phyloP scores from a whole-genome alignment of 768 basidiomycete genomes.

The Strobilomyces dryophilus region DNA sequence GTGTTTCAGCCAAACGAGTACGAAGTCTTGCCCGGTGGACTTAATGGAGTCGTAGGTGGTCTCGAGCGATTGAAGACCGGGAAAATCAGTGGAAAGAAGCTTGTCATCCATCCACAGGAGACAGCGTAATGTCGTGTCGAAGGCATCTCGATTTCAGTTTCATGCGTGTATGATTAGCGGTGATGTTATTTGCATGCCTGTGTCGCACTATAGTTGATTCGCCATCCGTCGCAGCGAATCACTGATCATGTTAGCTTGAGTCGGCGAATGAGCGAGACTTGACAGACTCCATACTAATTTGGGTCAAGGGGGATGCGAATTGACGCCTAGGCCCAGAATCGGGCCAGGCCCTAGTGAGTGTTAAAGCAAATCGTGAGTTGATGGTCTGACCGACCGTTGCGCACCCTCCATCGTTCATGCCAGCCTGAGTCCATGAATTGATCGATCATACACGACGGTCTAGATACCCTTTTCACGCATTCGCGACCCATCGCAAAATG shows the following conservation, averaged over 20 bases:
- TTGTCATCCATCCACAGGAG: conserved; percentile 41
- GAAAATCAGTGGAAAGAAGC: conserved; percentile 41
- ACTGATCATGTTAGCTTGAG: background rate
- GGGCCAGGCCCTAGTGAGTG: conserved; percentile 1
- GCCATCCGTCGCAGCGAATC: conserved; percentile 1
- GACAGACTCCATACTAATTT: background rate
- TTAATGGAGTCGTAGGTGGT: conserved; percentile 35
- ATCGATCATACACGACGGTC: conserved; percentile 10
- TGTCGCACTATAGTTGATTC: background rate
- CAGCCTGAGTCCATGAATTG: background rate
- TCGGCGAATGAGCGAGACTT: background rate
- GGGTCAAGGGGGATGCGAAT: background rate
- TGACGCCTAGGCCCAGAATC: conserved; percentile 8
- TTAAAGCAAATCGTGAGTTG: background rate
- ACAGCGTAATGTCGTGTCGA: conserved; percentile 15
- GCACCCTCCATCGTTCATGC: conserved; percentile 8
- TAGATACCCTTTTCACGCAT: background rate
- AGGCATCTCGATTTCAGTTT: background rate
- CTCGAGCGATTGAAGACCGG: conserved; percentile 34
- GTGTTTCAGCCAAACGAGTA: conserved; percentile 34
- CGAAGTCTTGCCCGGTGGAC: conserved; percentile 40
- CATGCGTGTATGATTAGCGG: conserved; percentile 18
- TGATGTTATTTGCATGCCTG: background rate
- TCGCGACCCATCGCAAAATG: background rate
- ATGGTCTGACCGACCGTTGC: conserved; percentile 2